Evolutionary conservation across 257 asterid genomes (phyloP).

Genomic region (Galeopsis tetrahit): DNA sequence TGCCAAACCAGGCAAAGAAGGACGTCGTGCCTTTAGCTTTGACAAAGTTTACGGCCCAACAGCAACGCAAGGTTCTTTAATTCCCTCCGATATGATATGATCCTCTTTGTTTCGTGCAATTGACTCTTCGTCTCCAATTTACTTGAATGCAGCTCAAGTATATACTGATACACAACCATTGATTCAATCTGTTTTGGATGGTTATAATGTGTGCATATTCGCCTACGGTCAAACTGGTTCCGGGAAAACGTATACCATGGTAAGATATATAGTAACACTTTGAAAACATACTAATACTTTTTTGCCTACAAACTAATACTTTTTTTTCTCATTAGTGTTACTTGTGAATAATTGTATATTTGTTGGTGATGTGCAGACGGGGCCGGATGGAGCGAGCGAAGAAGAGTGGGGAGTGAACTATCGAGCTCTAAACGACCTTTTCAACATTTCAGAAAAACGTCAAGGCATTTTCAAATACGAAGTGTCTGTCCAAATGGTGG

Average conservation of each 20-base stretch:
- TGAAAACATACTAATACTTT: too few relatives aligned
- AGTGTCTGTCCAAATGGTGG: conserved; percentile 93
- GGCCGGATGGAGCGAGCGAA: conserved; percentile 84
- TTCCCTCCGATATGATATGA: too few relatives aligned
- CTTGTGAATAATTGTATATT: too few relatives aligned
- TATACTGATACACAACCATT: conserved; percentile 82
- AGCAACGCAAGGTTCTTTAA: conserved; percentile 79
- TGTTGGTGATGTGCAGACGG: conserved; percentile 50
- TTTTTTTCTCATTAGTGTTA: too few relatives aligned
- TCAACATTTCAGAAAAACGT: conserved; percentile 68
- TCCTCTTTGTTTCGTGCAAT: too few relatives aligned
- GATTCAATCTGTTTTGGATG: conserved; percentile 94
- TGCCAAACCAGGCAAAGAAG: conserved; percentile 88
- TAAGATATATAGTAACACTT: conserved; percentile 30
- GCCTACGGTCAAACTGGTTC: conserved; percentile 99
- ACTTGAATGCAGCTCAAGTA: conserved; percentile 64
- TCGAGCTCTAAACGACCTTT: conserved; percentile 85
- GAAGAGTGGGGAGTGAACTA: conserved; percentile 96
- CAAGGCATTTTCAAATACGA: conserved; percentile 61
- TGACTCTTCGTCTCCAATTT: background rate
- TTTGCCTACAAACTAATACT: too few relatives aligned
- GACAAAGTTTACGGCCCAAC: conserved; percentile 73
- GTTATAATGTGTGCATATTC: conserved; percentile 89
- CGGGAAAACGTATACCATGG: conserved; percentile 97
- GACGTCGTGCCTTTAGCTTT: conserved; percentile 83